Evolutionary conservation across 768 basidiomycete species (phyloP).

Genomic region (Rhizopogon rudus): DNA sequence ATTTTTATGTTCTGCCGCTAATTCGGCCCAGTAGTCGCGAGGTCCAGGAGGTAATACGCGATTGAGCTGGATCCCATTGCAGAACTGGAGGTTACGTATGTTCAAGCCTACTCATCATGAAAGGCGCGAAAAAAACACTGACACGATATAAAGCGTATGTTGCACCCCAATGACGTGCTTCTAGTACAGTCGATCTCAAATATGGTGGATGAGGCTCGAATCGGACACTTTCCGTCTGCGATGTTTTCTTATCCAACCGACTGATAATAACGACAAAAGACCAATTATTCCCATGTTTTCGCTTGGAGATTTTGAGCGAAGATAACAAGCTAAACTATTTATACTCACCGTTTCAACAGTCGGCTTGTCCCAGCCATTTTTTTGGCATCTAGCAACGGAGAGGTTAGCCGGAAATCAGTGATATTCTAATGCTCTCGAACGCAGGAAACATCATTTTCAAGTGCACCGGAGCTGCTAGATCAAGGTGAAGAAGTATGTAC

Average conservation of each 20-base stretch:
- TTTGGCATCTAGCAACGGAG: slow-evolving; percentile 63
- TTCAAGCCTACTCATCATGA: slow-evolving; percentile 5
- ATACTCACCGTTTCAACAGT: slow-evolving; percentile 63
- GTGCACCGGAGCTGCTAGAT: not conserved
- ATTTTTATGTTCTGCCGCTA: slow-evolving; percentile 65
- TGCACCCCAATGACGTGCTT: slow-evolving; percentile 91
- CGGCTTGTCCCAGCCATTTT: slow-evolving; percentile 86
- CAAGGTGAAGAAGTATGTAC: slow-evolving; percentile 24
- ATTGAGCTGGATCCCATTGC: slow-evolving; percentile 70
- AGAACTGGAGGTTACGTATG: slow-evolving; percentile 47
- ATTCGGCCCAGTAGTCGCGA: slow-evolving; percentile 81
- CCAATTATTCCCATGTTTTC: slow-evolving; percentile 44
- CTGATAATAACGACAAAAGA: slow-evolving; percentile 68
- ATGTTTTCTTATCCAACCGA: slow-evolving; percentile 65
- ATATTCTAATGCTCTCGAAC: not conserved
- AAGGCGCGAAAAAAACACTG: slow-evolving; percentile 30
- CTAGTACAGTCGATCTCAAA: slow-evolving; percentile 57
- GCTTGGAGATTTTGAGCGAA: slow-evolving; percentile 28
- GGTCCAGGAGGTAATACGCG: slow-evolving; percentile 78
- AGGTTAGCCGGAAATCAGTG: not conserved
- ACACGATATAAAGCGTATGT: slow-evolving; percentile 86
- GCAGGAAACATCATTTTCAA: not conserved
- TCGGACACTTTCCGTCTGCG: slow-evolving; percentile 61
- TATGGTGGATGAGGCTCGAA: slow-evolving; percentile 74
- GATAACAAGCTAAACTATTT: not conserved